A percentile compares a stretch with the other conserved stretches of the same genome.
Evolutionary conservation across 2,329 filamentous ascomycete genomes (phyloP).

Genomic region (Oidium heveae): DNA sequence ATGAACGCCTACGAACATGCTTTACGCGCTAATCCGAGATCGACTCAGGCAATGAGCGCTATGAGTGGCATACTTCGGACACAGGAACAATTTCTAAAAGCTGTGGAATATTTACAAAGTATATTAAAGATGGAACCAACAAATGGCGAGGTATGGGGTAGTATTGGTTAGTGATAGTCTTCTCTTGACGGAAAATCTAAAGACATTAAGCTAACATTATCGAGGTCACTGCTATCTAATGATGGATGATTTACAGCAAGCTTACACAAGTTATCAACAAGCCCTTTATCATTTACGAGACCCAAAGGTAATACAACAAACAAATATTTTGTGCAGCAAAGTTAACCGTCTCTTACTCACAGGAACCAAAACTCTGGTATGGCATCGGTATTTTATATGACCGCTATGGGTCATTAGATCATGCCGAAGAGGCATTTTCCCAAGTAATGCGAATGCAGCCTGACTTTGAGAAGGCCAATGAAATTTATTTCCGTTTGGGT

Average conservation of each 20-base stretch:
- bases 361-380: constrained; percentile 97
- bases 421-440: constrained; percentile 93
- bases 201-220: neutral
- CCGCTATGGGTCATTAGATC: constrained; percentile 82
- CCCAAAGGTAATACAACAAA: constrained; percentile 40
- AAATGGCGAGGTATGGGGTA: constrained; percentile 93
- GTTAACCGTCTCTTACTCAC: constrained; percentile 1
- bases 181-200: constrained; percentile 4
- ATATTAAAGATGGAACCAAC: constrained; percentile 72
- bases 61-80: constrained; percentile 80
- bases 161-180: constrained; percentile 39
- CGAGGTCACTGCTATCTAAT: constrained; percentile 92
- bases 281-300: constrained; percentile 80
- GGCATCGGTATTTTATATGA: constrained; percentile 96
- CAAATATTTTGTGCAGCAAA: constrained; percentile 2
- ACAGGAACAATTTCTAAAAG: constrained; percentile 80
- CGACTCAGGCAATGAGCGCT: constrained; percentile 74
- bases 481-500: constrained; percentile 95
- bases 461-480: constrained; percentile 93
- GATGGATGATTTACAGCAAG: constrained; percentile 95
- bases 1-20: constrained; percentile 80
- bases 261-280: constrained; percentile 89
- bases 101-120: constrained; percentile 74
- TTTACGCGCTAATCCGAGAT: constrained; percentile 66
- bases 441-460: constrained; percentile 98